These are phyloP conservation scores for Kernera saxatilis DNA, from an alignment of 345 rosid species.

Conservation along the genomic window DNA sequence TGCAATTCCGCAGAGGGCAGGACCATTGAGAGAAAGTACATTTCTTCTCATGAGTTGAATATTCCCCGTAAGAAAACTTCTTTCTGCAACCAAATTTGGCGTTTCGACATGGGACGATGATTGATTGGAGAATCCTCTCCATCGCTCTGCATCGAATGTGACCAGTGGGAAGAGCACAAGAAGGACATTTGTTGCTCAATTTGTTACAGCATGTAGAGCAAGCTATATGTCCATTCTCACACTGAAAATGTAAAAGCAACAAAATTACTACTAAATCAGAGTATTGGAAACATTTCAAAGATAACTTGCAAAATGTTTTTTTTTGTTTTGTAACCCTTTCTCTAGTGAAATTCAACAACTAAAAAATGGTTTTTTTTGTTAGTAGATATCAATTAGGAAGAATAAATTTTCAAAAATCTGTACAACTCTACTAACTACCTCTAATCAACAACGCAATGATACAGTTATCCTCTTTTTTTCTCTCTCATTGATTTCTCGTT, in stretches of 20 bases:
- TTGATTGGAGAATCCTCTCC: conserved; percentile 38
- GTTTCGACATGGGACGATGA: conserved; percentile 32
- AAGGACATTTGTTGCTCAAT: conserved; percentile 37
- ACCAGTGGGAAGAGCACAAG: conserved; percentile 36
- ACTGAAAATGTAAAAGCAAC: conserved; percentile 20
- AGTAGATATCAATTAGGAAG: too few species aligned
- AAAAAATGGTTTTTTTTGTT: too few species aligned
- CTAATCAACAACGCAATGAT: too few species aligned
- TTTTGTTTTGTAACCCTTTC: too few species aligned
- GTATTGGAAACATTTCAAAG: too few species aligned
- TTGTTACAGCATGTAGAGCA: conserved; percentile 41
- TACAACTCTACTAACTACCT: too few species aligned
- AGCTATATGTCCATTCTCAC: conserved; percentile 52
- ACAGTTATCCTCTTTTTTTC: too few species aligned
- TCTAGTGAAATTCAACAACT: too few species aligned
- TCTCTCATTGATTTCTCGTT: too few species aligned
- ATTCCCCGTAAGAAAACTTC: conserved; percentile 19
- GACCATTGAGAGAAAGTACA: conserved; percentile 32
- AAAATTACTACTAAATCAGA: too few species aligned
- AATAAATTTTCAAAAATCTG: too few species aligned
- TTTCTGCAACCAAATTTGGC: conserved; percentile 34
- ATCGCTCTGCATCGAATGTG: conserved; percentile 44
- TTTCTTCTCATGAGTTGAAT: conserved; percentile 31
- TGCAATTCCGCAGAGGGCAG: conserved; percentile 46
- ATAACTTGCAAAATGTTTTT: too few species aligned